These are phyloP conservation scores for Erigeron philadelphicus DNA, from an alignment of 140 eudicot genomes.

Conservation along the genomic window DNA sequence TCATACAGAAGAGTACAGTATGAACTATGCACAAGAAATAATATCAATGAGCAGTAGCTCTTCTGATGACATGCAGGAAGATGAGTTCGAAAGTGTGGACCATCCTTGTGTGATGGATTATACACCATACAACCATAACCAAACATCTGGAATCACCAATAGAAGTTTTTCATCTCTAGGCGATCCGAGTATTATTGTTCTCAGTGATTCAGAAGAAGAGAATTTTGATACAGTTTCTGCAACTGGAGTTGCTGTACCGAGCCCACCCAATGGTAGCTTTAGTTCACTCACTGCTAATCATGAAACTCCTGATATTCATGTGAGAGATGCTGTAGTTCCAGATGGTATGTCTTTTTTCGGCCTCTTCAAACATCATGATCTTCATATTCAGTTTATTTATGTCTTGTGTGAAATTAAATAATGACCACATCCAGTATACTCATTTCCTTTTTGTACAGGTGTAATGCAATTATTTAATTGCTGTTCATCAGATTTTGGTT, in stretches of 20 bases:
- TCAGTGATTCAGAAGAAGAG: conserved; percentile 91
- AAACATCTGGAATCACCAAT: conserved; percentile 38
- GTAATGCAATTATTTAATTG: too few relatives aligned
- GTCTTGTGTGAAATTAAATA: background rate
- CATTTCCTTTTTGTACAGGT: too few relatives aligned
- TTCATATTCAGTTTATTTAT: background rate
- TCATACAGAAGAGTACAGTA: conserved; percentile 26
- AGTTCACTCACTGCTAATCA: conserved; percentile 28
- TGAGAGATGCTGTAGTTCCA: conserved; percentile 39
- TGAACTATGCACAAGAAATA: conserved; percentile 40
- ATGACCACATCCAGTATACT: background rate
- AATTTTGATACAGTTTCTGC: conserved; percentile 36
- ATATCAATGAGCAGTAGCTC: conserved; percentile 85
- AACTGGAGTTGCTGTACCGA: conserved; percentile 26
- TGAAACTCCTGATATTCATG: conserved; percentile 39
- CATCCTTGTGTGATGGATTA: conserved; percentile 54
- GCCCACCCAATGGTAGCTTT: conserved; percentile 27
- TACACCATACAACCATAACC: conserved; percentile 39
- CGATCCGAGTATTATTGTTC: conserved; percentile 56
- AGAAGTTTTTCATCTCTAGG: conserved; percentile 40
- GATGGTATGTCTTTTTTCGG: conserved; percentile 45
- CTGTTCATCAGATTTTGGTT: too few relatives aligned
- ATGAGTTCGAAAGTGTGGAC: conserved; percentile 50
- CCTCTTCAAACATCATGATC: conserved; percentile 37
- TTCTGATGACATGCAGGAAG: conserved; percentile 65